A percentile compares a stretch with the other conserved stretches of the same genome.
phyloP scores from a whole-genome alignment of 768 basidiomycete species.

The Astraeus odoratus region DNA sequence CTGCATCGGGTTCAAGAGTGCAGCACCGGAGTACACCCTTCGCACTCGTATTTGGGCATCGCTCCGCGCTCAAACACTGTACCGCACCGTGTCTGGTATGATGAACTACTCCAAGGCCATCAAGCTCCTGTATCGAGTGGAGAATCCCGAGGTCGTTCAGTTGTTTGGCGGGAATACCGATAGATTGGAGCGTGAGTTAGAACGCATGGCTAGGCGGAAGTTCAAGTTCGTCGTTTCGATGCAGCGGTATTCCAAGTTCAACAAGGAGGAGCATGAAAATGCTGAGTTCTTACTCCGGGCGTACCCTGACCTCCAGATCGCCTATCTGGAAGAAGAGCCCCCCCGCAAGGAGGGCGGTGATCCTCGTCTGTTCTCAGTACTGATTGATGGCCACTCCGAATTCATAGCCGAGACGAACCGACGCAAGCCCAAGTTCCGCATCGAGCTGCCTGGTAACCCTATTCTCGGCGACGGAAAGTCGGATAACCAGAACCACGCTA shows the following conservation, averaged over 20 bases:
- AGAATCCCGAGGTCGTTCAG: conserved; percentile 99
- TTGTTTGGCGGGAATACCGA: conserved; percentile 97
- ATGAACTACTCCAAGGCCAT: conserved; percentile 99
- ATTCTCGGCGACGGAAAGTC: conserved; percentile 99
- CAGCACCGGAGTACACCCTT: conserved; percentile 95
- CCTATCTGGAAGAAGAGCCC: conserved; percentile 95
- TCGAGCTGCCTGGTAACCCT: conserved; percentile 97
- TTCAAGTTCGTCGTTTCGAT: conserved; percentile 99
- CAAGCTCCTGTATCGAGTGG: conserved; percentile 98
- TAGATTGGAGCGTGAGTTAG: conserved; percentile 90
- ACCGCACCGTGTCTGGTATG: conserved; percentile 98
- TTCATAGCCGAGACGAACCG: conserved; percentile 85
- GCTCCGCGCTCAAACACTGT: conserved; percentile 95
- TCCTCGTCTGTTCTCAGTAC: conserved; percentile 87
- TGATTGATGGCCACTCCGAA: conserved; percentile 98
- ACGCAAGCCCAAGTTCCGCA: conserved; percentile 92
- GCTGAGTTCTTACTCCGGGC: conserved; percentile 96
- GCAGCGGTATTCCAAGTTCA: conserved; percentile 99
- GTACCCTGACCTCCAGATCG: conserved; percentile 97
- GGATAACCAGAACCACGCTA: conserved; percentile 99
- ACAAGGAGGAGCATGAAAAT: conserved; percentile 98
- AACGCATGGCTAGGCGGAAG: conserved; percentile 95
- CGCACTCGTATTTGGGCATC: conserved; percentile 99
- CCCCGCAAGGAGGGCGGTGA: conserved; percentile 93
- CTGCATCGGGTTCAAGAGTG: conserved; percentile 98